Conservation (phyloP, 2,329 filamentous ascomycete species). For the Epichloe elymi region DNA sequence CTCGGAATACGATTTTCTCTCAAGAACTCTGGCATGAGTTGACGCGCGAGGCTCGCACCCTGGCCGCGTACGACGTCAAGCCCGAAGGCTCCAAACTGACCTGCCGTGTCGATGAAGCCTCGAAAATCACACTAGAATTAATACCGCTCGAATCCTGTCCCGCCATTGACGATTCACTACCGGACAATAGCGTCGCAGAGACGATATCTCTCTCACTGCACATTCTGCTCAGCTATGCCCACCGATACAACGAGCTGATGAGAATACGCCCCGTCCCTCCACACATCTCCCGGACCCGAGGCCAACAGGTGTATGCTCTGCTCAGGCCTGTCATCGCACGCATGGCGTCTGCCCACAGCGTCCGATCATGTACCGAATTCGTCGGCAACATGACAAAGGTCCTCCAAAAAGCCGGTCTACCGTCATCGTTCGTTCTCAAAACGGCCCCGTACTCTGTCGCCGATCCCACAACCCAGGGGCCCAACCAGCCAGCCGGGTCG, state of each 20-base stretch:
- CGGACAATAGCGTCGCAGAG: conserved; percentile 45
- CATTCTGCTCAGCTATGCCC: conserved; percentile 65
- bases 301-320: conserved; percentile 33
- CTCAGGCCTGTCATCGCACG: conserved; percentile 39
- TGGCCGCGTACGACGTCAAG: conserved; percentile 58
- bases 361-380: conserved; percentile 26
- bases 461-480: conserved; percentile 16
- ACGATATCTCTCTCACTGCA: conserved; percentile 54
- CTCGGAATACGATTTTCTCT: conserved; percentile 66
- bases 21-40: conserved; percentile 89
- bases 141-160: conserved; percentile 39
- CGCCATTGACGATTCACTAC: conserved; percentile 18
- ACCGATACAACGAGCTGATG: conserved; percentile 59
- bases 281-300: conserved; percentile 22
- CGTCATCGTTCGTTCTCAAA: conserved; percentile 29
- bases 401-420: conserved; percentile 33
- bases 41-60: conserved; percentile 61
- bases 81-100: conserved; percentile 45
- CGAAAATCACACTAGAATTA: conserved; percentile 53
- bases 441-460: conserved; percentile 21
- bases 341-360: conserved; percentile 29
- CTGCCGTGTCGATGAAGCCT: conserved; percentile 37
- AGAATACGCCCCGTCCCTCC: conserved; percentile 45
- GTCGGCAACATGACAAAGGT: conserved; percentile 29
- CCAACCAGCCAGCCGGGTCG: conserved; percentile 26